These are phyloP conservation scores for Coniosporium tulheliwenetii DNA, from an alignment of 2,329 filamentous ascomycete genomes.

Conservation along the genomic window DNA sequence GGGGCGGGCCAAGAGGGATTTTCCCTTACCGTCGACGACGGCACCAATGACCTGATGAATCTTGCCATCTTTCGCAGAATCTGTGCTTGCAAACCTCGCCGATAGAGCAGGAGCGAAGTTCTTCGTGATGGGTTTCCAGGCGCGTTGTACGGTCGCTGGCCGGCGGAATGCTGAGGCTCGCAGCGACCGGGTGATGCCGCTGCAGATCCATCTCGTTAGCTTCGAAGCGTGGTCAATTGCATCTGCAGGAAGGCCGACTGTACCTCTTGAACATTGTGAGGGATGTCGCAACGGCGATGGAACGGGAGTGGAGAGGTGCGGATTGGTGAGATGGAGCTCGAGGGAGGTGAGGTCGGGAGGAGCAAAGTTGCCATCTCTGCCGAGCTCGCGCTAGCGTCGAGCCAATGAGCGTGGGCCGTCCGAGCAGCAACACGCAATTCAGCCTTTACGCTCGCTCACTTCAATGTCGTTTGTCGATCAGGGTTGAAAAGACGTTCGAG, in stretches of 20 bases:
- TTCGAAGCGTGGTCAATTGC: conserved; percentile 20
- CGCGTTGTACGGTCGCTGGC: conserved; percentile 38
- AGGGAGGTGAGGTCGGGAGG: conserved; percentile 10
- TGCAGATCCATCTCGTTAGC: conserved; percentile 27
- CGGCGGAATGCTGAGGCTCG: conserved; percentile 43
- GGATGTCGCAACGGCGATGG: conserved; percentile 19
- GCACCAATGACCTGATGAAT: conserved; percentile 86
- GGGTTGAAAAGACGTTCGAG: too few species aligned
- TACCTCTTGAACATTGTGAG: conserved; percentile 48
- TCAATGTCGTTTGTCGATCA: too few species aligned
- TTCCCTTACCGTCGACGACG: conserved; percentile 82
- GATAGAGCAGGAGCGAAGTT: conserved; percentile 42
- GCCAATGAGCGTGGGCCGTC: too few species aligned
- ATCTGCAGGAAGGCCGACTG: conserved; percentile 12
- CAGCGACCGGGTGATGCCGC: conserved; percentile 51
- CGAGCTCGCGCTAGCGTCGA: too few species aligned
- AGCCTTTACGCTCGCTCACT: too few species aligned
- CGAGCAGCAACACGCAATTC: too few species aligned
- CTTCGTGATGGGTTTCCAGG: conserved; percentile 41
- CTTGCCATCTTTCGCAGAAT: conserved; percentile 42
- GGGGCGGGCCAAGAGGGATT: conserved; percentile 1
- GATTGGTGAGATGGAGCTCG: conserved; percentile 11
- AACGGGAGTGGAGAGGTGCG: conserved; percentile 22
- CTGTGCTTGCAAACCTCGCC: conserved; percentile 47
- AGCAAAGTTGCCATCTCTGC: neutral